A percentile compares a stretch with the other conserved stretches of the same genome.
Conservation (phyloP, 1,284 basidiomycete genomes). For the Cryptococcus deneoformans region DNA sequence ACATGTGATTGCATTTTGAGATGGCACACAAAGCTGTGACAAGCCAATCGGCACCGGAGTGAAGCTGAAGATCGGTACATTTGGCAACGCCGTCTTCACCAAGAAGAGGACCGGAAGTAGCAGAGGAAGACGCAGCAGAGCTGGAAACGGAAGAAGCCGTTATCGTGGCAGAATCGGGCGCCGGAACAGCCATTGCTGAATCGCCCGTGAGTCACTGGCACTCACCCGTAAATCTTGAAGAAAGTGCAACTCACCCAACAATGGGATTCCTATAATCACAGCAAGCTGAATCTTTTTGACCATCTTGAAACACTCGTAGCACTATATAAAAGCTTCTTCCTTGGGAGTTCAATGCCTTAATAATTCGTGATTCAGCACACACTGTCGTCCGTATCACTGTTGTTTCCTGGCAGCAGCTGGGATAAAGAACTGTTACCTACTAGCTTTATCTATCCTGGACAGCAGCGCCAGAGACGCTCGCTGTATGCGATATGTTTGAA, state of each 20-base stretch:
- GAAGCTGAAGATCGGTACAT: not conserved
- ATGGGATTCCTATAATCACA: not conserved
- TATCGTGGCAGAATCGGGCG: too few relatives aligned
- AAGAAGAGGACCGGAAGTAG: not conserved
- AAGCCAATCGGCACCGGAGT: not conserved
- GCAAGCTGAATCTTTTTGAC: not conserved
- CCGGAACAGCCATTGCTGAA: too few relatives aligned
- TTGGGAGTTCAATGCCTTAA: too few relatives aligned
- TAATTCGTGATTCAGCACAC: too few relatives aligned
- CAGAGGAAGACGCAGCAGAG: not conserved
- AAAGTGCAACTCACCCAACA: not conserved
- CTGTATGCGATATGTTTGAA: too few relatives aligned
- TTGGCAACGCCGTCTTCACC: not conserved
- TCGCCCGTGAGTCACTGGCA: too few relatives aligned
- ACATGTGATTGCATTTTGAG: not conserved
- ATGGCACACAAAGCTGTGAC: not conserved
- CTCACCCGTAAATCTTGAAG: not conserved
- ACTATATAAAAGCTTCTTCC: too few relatives aligned
- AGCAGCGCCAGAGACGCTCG: too few relatives aligned
- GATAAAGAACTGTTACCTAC: too few relatives aligned
- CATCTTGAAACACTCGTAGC: not conserved
- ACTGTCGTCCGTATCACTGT: too few relatives aligned
- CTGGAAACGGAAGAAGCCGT: not conserved
- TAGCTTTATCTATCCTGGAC: too few relatives aligned
- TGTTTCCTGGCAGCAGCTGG: too few relatives aligned